These are phyloP conservation scores for Russula olivacea DNA, from an alignment of 768 basidiomycete genomes.

Conservation along the genomic window DNA sequence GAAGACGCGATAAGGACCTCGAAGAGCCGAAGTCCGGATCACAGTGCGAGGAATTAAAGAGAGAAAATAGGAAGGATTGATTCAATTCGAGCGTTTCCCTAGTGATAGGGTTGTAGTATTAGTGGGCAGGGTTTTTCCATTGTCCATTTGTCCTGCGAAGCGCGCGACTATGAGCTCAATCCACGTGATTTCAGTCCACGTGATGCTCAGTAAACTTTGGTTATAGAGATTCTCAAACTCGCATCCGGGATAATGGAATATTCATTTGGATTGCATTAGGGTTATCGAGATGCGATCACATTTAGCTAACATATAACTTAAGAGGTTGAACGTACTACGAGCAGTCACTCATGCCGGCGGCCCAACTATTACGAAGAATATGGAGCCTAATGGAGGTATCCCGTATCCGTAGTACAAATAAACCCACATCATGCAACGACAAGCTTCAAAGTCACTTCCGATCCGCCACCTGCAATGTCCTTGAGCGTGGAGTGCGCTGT, in stretches of 20 bases:
- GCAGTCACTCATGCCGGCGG: too few species aligned
- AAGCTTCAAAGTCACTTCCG: background rate
- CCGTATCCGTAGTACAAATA: background rate
- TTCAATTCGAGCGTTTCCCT: too few species aligned
- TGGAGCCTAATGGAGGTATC: background rate
- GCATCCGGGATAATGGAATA: too few species aligned
- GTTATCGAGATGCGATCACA: background rate
- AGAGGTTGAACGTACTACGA: background rate
- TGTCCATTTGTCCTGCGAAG: too few species aligned
- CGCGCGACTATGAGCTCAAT: too few species aligned
- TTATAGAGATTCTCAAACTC: too few species aligned
- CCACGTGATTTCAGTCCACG: too few species aligned
- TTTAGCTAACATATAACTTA: slow-evolving; percentile 6
- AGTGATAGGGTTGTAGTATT: background rate
- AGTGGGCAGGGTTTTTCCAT: background rate
- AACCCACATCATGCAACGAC: background rate
- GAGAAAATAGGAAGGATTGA: background rate
- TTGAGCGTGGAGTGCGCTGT: background rate
- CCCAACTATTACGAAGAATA: background rate
- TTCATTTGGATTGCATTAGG: too few species aligned
- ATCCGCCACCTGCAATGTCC: background rate
- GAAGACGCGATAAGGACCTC: background rate
- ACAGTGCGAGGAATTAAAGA: background rate
- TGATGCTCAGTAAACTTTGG: too few species aligned
- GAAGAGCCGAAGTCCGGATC: background rate